phyloP scores from a whole-genome alignment of 2,329 filamentous ascomycete species.

The Xylaria sp. region DNA sequence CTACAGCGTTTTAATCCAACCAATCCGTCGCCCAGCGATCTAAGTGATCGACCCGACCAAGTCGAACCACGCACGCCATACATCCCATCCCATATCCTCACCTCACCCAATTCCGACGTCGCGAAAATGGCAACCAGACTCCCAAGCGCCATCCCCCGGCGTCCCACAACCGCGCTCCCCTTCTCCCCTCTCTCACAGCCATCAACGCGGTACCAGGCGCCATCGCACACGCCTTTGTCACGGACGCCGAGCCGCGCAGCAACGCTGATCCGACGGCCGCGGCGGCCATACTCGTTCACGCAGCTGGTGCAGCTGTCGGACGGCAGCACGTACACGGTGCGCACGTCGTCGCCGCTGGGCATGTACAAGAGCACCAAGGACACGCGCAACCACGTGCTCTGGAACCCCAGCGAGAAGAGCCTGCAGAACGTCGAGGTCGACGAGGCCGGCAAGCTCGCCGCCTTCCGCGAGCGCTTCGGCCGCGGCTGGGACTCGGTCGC shows the following conservation, averaged over 20 bases:
- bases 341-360: conserved; percentile 73
- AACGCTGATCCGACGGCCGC: conserved; percentile 84
- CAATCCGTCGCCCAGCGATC: neutral
- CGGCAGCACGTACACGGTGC: conserved; percentile 81
- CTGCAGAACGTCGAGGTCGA: conserved; percentile 91
- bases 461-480: conserved; percentile 86
- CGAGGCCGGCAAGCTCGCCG: conserved; percentile 86
- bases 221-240: conserved; percentile 37
- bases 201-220: conserved; percentile 5
- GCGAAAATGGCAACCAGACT: conserved; percentile 43
- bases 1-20: neutral
- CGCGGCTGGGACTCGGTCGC: conserved; percentile 72
- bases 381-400: conserved; percentile 84
- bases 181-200: conserved; percentile 27
- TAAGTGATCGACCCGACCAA: neutral
- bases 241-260: conserved; percentile 75
- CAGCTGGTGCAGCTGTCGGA: conserved; percentile 93
- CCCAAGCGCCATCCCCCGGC: conserved; percentile 40
- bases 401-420: conserved; percentile 85
- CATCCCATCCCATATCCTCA: neutral
- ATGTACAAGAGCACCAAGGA: conserved; percentile 73
- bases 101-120: neutral
- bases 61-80: neutral
- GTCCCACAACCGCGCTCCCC: conserved; percentile 35
- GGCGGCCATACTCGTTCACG: conserved; percentile 95